Conservation (phyloP, 495 filamentous ascomycete genomes). For the Endocarpon pusillum region DNA sequence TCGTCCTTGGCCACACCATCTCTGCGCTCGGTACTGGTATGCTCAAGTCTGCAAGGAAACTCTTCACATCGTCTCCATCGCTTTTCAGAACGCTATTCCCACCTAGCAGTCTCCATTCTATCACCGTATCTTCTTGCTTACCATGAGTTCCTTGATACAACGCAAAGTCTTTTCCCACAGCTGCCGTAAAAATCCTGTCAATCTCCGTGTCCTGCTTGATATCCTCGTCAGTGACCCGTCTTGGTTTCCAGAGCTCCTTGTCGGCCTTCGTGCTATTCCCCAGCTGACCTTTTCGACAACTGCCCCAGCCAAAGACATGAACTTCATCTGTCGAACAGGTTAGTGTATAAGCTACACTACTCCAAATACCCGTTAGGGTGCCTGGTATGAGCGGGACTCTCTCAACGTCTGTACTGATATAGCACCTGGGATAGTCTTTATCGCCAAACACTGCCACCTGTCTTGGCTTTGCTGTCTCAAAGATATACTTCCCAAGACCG, state of each 20-base stretch:
- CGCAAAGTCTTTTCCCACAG: conserved; percentile 39
- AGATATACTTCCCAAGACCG: conserved; percentile 33
- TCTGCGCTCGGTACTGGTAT: conserved; percentile 32
- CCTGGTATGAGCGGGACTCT: too few relatives aligned
- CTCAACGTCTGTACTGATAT: too few relatives aligned
- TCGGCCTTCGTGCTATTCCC: conserved; percentile 26
- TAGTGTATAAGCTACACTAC: conserved; percentile 36
- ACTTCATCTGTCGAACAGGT: conserved; percentile 58
- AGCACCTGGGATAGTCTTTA: too few relatives aligned
- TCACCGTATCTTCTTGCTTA: conserved; percentile 24
- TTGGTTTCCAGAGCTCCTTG: conserved; percentile 38
- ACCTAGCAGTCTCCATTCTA: conserved; percentile 53
- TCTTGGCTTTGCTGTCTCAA: conserved; percentile 7
- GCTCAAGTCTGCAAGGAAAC: conserved; percentile 22
- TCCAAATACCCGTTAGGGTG: too few relatives aligned
- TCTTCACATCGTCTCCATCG: conserved; percentile 38
- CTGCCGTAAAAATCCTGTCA: conserved; percentile 65
- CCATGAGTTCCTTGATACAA: too few relatives aligned
- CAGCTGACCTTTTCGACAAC: conserved; percentile 66
- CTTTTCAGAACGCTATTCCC: conserved; percentile 17
- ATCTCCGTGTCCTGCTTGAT: conserved; percentile 42
- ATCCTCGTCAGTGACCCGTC: conserved; percentile 37
- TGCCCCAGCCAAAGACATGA: conserved; percentile 89
- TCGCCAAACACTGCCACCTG: conserved; percentile 46
- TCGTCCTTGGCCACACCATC: conserved; percentile 49